Evolutionary conservation across 495 filamentous ascomycete species (phyloP), one percentile per base, ranked within the genome.

Genomic region (Penicillium soppii): DNA sequence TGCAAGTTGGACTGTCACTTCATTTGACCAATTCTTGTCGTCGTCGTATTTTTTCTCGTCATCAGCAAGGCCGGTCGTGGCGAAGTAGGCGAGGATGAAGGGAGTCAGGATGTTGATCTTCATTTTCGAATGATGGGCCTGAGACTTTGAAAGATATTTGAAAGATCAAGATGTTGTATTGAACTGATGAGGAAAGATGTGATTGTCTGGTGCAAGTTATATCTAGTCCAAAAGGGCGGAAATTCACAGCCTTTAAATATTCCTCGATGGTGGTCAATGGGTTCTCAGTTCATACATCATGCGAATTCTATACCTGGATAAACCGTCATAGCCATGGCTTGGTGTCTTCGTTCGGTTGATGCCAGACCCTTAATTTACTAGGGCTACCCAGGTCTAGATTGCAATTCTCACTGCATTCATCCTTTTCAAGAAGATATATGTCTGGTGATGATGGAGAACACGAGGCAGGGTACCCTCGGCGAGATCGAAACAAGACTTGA

Each of bases 1-100:
- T 33, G 57, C 50, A 17, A 63, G 60, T 35, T 63, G 60, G 17
- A 63, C 26, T 2, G 50, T 57, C 20, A 50, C 57, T 6, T 26
- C 7, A 4, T 37, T 1, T 3, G 1, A 6, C n/a, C n/a, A n/a
- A n/a, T n/a, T n/a, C n/a, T n/a, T n/a, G n/a, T n/a, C n/a, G 17
- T 22, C 4, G 19, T 22, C 2, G 13, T 32, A 12, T 5, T 17
- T 17, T n/a, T 37, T 37, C 12, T 37, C 33, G 6, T 9, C 2
- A 3, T 25, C n/a, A 12, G 39, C 39, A 4, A 42, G 22, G 15
- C 12, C 21, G 7, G 22, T 4, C 2, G 39, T 27, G n/a, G 39
- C 12, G n/a, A 42, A 22, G 39, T 12, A 42, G 39, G 39, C n/a
- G 12, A 42, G 21, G 8, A 42, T 7, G 22, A 42, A 25, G 13